phyloP scores from a whole-genome alignment of 1,139 yeast genomes.

The Taphrina communis region DNA sequence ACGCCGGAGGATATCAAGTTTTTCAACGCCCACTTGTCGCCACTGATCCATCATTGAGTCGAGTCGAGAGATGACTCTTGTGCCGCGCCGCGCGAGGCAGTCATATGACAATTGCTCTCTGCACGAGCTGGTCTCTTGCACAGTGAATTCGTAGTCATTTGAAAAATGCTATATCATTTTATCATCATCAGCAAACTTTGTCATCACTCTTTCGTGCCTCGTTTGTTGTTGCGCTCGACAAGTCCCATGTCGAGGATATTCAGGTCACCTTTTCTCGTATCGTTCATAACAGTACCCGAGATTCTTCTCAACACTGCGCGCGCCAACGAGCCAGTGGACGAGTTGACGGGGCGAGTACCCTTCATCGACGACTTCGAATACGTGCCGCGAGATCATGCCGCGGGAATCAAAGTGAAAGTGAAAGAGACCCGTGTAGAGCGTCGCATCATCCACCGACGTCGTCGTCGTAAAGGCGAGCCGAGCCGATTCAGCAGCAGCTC shows the following conservation, averaged over 20 bases:
- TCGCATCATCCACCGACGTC: neutral
- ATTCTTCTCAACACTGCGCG: conserved; percentile 5
- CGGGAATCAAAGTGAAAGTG: conserved; percentile 36
- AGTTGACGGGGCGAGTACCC: conserved; percentile 19
- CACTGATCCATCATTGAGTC: conserved; percentile 7
- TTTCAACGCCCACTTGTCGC: conserved; percentile 8
- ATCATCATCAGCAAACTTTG: neutral
- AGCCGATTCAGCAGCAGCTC: no score
- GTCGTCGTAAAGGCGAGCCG: no score
- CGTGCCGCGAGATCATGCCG: conserved; percentile 32
- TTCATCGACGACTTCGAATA: conserved; percentile 33
- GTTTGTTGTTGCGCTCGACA: conserved; percentile 10
- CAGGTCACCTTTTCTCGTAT: neutral
- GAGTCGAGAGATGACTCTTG: neutral
- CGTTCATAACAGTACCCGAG: conserved; percentile 29
- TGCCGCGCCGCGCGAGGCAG: neutral
- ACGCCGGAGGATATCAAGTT: conserved; percentile 7
- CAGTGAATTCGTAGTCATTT: neutral
- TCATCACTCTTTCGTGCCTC: conserved; percentile 7
- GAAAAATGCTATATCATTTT: no score
- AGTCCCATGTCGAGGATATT: neutral
- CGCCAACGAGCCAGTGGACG: conserved; percentile 18
- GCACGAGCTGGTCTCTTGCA: conserved; percentile 7
- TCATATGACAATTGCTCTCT: neutral
- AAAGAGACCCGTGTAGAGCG: conserved; percentile 32